Evolutionary conservation across 2,329 filamentous ascomycete genomes (phyloP), one percentile per base, ranked within the genome.

Genomic region (Pseudocercospora fijiensis): DNA sequence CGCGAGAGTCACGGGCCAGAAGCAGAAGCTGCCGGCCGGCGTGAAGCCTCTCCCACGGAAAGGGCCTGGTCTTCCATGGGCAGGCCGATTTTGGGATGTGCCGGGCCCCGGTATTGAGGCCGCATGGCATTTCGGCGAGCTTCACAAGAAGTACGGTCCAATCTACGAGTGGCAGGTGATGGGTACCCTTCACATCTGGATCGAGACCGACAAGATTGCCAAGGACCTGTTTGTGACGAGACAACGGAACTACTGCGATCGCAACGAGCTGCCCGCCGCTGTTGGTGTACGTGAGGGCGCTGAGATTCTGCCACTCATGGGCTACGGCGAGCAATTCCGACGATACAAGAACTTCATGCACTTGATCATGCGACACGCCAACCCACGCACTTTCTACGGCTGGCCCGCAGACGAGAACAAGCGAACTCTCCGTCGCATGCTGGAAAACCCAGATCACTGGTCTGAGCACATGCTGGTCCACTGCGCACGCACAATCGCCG

Each of bases 301-400:
- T 10, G 73, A 76, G 65, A 69, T 76, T 43, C 70, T 76, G 11
- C 74, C 74, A 1, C 67, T 76, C 18, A 74, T 73, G 70, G 74
- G 72, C 18, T 73, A 71, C 56, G 70, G 73, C 62, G 73, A 76
- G 51, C 66, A 71, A 22, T 72, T 70, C 64, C 56, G 65, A 33
- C 67, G 72, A 62, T 70, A 73, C 63, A 74, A 74, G 70, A 76
- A 76, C 70, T 76, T 76, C 69, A 75, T 76, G 67, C 74, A 76
- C 66, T 57, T 69, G 55, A 74, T 76, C 63, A 75, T 75, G 72
- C 67, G 71, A 55, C 67, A 75, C 60, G 68, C 73, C 33, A 66
- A 67, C 55, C 72, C 72, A 13, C 70, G 71, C 43, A 62, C 64
- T 10, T 76, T 75, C 67, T 76, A 74, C 63, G 71, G 71, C 58